Base-by-base conservation (phyloP, 2,329 filamentous ascomycete species). In the Ascochyta clinopodiicola region DNA sequence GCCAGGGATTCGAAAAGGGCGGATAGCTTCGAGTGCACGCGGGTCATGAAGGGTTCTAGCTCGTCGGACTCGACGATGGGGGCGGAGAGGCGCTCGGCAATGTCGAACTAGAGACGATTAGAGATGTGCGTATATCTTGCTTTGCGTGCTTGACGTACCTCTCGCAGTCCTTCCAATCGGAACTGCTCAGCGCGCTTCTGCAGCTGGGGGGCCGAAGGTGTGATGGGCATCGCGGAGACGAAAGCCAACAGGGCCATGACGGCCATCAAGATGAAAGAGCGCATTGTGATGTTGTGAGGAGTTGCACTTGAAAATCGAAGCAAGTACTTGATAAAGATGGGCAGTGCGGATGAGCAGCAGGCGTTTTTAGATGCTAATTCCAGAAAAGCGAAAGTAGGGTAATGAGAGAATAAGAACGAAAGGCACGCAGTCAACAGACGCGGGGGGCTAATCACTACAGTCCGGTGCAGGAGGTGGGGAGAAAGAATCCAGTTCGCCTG, bases 161-260 rank as follows among this genome's bases (percentile, higher is more conserved):
- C 74, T 48, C 63, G 45, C 13, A 75, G 52, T 13, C 74, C 74
- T 61, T 72, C 63, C 13, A 70, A 61, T 43, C 73, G 64, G 59
- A 70, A 70, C 27, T 68, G 66, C 46, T 74, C 73, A 13, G 66
- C 72, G 8, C 70, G 67, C 51, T 63, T 67, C 40, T 73, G 69
- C 8, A 68, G 62, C 32, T 62, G 61, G n/a, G 70, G 70, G 21
- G 72, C 72, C 5, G 73, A 65, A 10, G 73, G 73, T 13, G 72
- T 73, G 57, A 75, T 75, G 3, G 72, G 73, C 21, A 71, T 60
- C 6, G 69, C 71, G 42, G 62, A 56, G n/a, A 67, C 67, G 17
- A 63, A 59, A 34, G 61, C 51, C 38, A 67, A 24, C 9, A 71
- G 46, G 42, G 68, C 68, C 63, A 70, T 51, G 9, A 71, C 25